phyloP scores from a whole-genome alignment of 2,329 filamentous ascomycete species.

The Orbilia brochopaga region DNA sequence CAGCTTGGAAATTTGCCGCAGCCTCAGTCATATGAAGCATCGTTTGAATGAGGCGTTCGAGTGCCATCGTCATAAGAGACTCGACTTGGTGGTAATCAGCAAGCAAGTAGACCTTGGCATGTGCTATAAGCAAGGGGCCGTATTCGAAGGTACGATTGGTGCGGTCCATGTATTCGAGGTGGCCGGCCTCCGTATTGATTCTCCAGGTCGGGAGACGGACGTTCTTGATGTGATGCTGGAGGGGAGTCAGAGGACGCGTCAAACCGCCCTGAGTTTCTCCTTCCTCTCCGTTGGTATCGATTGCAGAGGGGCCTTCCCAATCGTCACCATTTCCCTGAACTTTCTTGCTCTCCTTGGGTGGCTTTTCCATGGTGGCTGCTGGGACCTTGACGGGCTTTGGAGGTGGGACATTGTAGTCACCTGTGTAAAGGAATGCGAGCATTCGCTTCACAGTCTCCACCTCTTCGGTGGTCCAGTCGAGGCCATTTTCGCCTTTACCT shows the following conservation, averaged over 20 bases:
- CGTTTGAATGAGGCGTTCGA: slow-evolving; percentile 22
- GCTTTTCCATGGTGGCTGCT: too few species aligned
- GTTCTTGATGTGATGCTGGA: slow-evolving; percentile 12
- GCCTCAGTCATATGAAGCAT: slow-evolving; percentile 12
- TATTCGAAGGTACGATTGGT: slow-evolving; percentile 9
- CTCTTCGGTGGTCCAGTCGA: slow-evolving; percentile 29
- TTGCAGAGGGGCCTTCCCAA: too few species aligned
- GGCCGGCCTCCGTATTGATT: slow-evolving; percentile 27
- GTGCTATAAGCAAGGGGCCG: slow-evolving; percentile 4
- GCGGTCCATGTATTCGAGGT: slow-evolving; percentile 9
- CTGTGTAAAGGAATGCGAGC: slow-evolving; percentile 22
- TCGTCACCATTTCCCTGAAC: too few species aligned
- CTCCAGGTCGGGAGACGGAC: slow-evolving; percentile 29
- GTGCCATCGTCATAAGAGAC: slow-evolving; percentile 11
- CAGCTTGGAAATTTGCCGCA: slow-evolving; percentile 7
- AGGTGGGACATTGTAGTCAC: slow-evolving; percentile 29
- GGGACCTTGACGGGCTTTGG: slow-evolving; percentile 12
- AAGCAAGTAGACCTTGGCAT: slow-evolving; percentile 28
- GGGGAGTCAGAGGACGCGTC: slow-evolving; percentile 12
- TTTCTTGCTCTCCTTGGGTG: not conserved
- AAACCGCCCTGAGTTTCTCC: not conserved
- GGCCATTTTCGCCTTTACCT: slow-evolving; percentile 29
- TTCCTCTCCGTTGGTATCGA: not conserved
- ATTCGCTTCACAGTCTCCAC: slow-evolving; percentile 19
- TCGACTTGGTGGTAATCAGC: slow-evolving; percentile 28